Evolutionary conservation across 1,284 basidiomycete genomes (phyloP).

Genomic region (Sanghuangporus sanghuang): DNA sequence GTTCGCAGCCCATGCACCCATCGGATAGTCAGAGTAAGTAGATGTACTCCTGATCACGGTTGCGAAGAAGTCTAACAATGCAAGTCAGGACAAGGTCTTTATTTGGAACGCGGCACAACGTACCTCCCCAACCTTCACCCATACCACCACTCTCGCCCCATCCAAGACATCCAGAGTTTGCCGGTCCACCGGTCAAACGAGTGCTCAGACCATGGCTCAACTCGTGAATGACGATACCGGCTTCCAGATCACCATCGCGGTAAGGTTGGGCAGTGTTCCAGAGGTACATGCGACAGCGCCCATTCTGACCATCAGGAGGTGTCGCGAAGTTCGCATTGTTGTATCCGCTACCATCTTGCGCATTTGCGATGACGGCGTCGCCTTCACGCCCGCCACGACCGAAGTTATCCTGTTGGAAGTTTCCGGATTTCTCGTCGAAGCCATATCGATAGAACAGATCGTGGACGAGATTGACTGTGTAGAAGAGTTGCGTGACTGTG

Average conservation of each 20-base stretch:
- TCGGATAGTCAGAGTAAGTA: slow-evolving; percentile 74
- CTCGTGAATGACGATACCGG: slow-evolving; percentile 91
- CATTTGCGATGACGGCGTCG: slow-evolving; percentile 91
- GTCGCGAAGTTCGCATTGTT: slow-evolving; percentile 89
- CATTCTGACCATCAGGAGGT: slow-evolving; percentile 70
- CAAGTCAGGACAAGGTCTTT: background rate
- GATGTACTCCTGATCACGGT: slow-evolving; percentile 76
- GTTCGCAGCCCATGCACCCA: slow-evolving; percentile 96
- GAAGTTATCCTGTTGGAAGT: slow-evolving; percentile 98
- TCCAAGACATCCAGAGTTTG: slow-evolving; percentile 89
- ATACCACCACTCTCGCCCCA: slow-evolving; percentile 96
- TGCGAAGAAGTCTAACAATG: slow-evolving; percentile 65
- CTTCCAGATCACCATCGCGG: slow-evolving; percentile 92
- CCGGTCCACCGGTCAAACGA: slow-evolving; percentile 89
- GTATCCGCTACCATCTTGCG: slow-evolving; percentile 90
- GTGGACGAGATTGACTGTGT: slow-evolving; percentile 83
- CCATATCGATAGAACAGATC: slow-evolving; percentile 76
- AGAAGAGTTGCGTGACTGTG: slow-evolving; percentile 88
- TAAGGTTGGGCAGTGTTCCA: slow-evolving; percentile 90
- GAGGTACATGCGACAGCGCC: slow-evolving; percentile 94
- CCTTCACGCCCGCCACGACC: slow-evolving; percentile 81
- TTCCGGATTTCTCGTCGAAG: slow-evolving; percentile 87
- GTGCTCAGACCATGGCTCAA: slow-evolving; percentile 88
- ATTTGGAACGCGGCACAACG: slow-evolving; percentile 19
- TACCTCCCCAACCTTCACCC: slow-evolving; percentile 91